phyloP scores from a whole-genome alignment of 768 basidiomycete genomes.

The Mycena haematopus region DNA sequence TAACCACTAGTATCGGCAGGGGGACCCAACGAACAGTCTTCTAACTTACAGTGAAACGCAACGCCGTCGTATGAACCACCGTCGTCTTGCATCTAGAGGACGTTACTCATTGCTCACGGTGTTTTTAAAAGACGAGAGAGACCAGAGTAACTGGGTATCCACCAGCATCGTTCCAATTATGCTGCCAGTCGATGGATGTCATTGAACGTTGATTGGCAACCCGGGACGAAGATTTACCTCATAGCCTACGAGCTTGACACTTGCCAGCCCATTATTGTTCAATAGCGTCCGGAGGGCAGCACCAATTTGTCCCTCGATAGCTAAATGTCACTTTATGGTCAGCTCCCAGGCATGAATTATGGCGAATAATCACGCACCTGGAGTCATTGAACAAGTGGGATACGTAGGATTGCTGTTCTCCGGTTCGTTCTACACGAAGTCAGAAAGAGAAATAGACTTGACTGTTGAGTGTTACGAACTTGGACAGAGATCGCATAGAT shows the following conservation, averaged over 20 bases:
- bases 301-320: slow-evolving; percentile 66
- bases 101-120: neutral
- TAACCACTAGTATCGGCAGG: neutral
- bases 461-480: neutral
- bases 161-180: slow-evolving; percentile 76
- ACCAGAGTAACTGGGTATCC: slow-evolving; percentile 64
- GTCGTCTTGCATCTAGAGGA: slow-evolving; percentile 56
- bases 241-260: slow-evolving; percentile 66
- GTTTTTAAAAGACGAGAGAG: neutral
- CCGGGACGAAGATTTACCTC: slow-evolving; percentile 9
- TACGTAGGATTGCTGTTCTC: slow-evolving; percentile 71
- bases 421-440: slow-evolving; percentile 48
- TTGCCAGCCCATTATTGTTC: slow-evolving; percentile 64
- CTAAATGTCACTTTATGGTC: slow-evolving; percentile 1
- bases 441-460: neutral
- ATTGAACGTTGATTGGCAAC: neutral
- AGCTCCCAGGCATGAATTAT: neutral
- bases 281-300: slow-evolving; percentile 62
- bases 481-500: slow-evolving; percentile 72
- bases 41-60: slow-evolving; percentile 63
- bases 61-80: slow-evolving; percentile 65
- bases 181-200: slow-evolving; percentile 50
- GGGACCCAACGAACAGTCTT: too few relatives aligned
- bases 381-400: slow-evolving; percentile 65
- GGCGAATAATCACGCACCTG: slow-evolving; percentile 27